Percentiles rank a stretch among this genome's conserved stretches.
Conservation (phyloP, 2,329 filamentous ascomycete species). For the Raffaelea arxii region DNA sequence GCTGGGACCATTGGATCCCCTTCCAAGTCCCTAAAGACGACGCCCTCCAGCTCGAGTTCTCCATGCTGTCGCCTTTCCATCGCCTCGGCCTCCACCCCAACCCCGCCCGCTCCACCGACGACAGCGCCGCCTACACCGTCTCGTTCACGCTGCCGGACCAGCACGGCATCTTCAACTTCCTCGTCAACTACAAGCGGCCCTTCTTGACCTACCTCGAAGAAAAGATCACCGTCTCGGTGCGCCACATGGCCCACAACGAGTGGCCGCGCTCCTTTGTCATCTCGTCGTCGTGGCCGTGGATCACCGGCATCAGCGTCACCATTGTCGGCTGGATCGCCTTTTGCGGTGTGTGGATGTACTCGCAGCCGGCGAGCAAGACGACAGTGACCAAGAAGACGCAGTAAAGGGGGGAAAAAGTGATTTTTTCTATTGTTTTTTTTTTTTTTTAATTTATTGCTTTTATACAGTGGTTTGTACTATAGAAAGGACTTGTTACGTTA, state of each 20-base stretch:
- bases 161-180: constrained; percentile 98
- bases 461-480: not conserved
- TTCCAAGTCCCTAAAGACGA: constrained; percentile 64
- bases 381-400: constrained; percentile 36
- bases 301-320: constrained; percentile 77
- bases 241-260: constrained; percentile 96
- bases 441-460: not conserved
- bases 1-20: constrained; percentile 62
- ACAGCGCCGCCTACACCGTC: constrained; percentile 63
- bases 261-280: constrained; percentile 88
- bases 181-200: constrained; percentile 91
- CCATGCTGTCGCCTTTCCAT: constrained; percentile 97
- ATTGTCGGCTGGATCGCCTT: constrained; percentile 78
- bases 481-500: not conserved
- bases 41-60: constrained; percentile 86
- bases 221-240: constrained; percentile 88
- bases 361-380: constrained; percentile 32
- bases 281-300: constrained; percentile 88
- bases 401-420: constrained; percentile 15
- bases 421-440: not conserved
- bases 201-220: constrained; percentile 85
- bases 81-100: constrained; percentile 59
- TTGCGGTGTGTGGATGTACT: constrained; percentile 78
- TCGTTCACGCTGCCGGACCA: constrained; percentile 85
- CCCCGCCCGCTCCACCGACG: constrained; percentile 43